Evolutionary conservation across 1,284 basidiomycete species (phyloP).

Genomic region (Phellinidium pouzarii): DNA sequence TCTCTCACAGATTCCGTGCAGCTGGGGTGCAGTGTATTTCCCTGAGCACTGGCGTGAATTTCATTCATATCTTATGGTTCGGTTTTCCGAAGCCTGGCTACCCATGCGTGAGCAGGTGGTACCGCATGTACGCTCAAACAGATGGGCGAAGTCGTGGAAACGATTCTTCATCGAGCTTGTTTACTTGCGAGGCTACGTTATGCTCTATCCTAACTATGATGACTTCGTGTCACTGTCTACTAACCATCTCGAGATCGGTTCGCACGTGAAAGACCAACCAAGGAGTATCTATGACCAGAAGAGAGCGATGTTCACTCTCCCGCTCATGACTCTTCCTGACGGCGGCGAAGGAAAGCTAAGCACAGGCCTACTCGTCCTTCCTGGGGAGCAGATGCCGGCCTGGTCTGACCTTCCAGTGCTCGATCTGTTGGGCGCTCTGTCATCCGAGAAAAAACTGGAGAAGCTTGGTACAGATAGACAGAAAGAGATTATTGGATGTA

Average conservation of each 20-base stretch:
- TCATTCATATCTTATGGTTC: conserved; percentile 62
- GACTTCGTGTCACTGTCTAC: conserved; percentile 69
- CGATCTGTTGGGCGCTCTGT: conserved; percentile 58
- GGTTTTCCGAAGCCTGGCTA: conserved; percentile 47
- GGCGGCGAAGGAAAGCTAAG: conserved; percentile 12
- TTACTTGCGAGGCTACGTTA: conserved; percentile 72
- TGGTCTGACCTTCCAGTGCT: conserved; percentile 55
- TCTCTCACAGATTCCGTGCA: conserved; percentile 78
- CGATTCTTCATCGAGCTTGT: conserved; percentile 81
- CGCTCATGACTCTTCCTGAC: conserved; percentile 49
- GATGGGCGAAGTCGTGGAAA: conserved; percentile 79
- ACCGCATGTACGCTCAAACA: conserved; percentile 68
- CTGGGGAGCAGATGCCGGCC: conserved; percentile 43
- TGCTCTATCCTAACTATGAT: conserved; percentile 80
- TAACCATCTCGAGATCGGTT: conserved; percentile 77
- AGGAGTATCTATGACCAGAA: conserved; percentile 46
- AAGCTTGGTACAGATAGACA: conserved; percentile 32
- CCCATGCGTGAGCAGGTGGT: conserved; percentile 47
- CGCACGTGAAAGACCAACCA: conserved; percentile 61
- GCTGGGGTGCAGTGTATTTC: conserved; percentile 87
- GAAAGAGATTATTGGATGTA: conserved; percentile 21
- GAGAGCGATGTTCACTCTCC: conserved; percentile 57
- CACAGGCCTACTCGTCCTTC: conserved; percentile 50
- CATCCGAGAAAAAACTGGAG: conserved; percentile 38
- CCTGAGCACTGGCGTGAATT: conserved; percentile 82